Percentiles rank a stretch among this genome's conserved stretches.
phyloP scores from a whole-genome alignment of 2,329 filamentous ascomycete genomes.

The Pseudogymnoascus sp. region DNA sequence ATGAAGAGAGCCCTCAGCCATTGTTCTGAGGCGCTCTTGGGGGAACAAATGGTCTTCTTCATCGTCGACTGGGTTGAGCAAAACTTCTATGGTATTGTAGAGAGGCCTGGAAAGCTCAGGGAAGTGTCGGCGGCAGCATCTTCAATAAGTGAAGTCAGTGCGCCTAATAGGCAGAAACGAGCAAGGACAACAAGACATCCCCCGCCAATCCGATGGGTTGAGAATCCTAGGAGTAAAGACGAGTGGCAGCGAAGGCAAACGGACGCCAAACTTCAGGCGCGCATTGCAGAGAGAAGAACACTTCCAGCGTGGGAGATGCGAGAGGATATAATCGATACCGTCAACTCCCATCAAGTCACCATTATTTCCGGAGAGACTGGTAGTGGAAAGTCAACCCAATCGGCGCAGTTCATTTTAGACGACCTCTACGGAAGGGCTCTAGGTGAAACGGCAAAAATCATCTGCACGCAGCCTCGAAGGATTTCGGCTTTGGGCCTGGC shows the following conservation, averaged over 20 bases:
- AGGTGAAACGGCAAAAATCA: conserved; percentile 75
- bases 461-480: conserved; percentile 90
- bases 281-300: conserved; percentile 64
- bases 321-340: conserved; percentile 67
- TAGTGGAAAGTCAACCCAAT: conserved; percentile 94
- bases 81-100: conserved; percentile 73
- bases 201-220: conserved; percentile 56
- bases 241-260: conserved; percentile 65
- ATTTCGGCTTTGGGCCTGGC: conserved; percentile 92
- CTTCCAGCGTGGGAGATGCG: conserved; percentile 84
- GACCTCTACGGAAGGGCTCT: conserved; percentile 73
- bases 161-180: conserved; percentile 20
- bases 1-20: conserved; percentile 69
- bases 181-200: conserved; percentile 39
- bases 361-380: conserved; percentile 97
- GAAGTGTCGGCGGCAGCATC: conserved; percentile 77
- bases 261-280: conserved; percentile 59
- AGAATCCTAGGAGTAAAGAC: conserved; percentile 52
- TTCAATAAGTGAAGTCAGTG: conserved; percentile 46
- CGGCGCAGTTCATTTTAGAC: conserved; percentile 91
- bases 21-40: conserved; percentile 55
- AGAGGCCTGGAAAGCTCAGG: conserved; percentile 72
- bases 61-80: conserved; percentile 88
- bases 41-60: conserved; percentile 87
- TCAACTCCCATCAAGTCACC: conserved; percentile 74